Conservation (phyloP, 1,139 yeast species). For the Geotrichum carabidarum region DNA sequence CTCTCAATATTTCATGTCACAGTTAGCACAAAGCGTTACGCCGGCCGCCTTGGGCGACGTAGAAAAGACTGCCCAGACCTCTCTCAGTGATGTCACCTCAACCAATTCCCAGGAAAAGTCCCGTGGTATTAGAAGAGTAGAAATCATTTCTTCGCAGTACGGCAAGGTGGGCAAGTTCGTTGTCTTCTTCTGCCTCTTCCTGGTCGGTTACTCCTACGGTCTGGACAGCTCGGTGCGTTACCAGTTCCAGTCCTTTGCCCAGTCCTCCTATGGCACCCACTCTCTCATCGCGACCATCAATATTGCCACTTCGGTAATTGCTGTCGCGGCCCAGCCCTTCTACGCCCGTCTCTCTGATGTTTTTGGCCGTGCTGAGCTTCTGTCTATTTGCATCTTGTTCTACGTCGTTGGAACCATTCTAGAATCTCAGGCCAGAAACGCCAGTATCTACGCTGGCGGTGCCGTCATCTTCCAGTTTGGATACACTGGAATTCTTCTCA, state of each 20-base stretch:
- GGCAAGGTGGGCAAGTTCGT: constrained; percentile 35
- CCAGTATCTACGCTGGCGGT: constrained; percentile 67
- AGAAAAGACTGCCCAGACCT: background rate
- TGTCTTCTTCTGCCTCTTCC: constrained; percentile 50
- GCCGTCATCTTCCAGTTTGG: constrained; percentile 68
- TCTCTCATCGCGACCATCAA: constrained; percentile 61
- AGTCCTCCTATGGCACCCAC: constrained; percentile 52
- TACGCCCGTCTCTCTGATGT: constrained; percentile 66
- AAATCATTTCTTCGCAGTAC: constrained; percentile 37
- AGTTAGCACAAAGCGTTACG: background rate
- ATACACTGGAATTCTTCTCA: constrained; percentile 56
- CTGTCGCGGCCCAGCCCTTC: constrained; percentile 67
- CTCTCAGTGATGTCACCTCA: background rate
- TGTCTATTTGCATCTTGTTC: constrained; percentile 51
- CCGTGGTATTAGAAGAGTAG: constrained; percentile 39
- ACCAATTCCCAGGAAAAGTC: constrained; percentile 16
- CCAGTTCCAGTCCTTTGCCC: constrained; percentile 51
- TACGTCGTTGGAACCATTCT: constrained; percentile 67
- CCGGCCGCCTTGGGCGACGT: background rate
- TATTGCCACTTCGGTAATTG: constrained; percentile 58
- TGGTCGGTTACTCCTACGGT: constrained; percentile 64
- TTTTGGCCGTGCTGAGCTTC: constrained; percentile 61
- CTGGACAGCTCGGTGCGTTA: constrained; percentile 54
- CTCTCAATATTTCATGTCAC: background rate
- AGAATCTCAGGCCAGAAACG: constrained; percentile 61